Percentiles rank a stretch among this genome's conserved stretches.
These are phyloP conservation scores for Pestalotiopsis sp. DNA, from an alignment of 2,329 filamentous ascomycete genomes.

Conservation along the genomic window DNA sequence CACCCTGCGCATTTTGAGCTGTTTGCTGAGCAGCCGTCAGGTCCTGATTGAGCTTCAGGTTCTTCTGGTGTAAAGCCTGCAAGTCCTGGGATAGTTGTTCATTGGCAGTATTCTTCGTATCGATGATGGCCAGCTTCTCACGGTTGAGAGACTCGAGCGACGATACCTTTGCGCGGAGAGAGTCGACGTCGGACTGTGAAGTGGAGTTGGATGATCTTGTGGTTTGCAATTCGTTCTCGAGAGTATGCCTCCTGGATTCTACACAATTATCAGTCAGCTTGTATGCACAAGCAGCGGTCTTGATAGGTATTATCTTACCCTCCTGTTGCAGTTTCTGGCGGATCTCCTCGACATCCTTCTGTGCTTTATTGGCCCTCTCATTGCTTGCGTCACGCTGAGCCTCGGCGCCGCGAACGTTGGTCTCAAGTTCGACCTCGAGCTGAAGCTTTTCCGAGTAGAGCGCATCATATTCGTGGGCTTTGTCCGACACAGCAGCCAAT, in stretches of 20 bases:
- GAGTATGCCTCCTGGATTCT: conserved; percentile 74
- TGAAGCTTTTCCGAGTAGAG: conserved; percentile 86
- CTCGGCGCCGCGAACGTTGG: conserved; percentile 80
- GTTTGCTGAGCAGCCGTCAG: conserved; percentile 79
- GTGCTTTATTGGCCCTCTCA: conserved; percentile 75
- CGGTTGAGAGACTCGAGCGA: conserved; percentile 90
- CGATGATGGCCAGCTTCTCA: conserved; percentile 84
- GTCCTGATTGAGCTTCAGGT: conserved; percentile 79
- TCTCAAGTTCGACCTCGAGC: conserved; percentile 90
- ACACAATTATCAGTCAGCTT: conserved; percentile 10
- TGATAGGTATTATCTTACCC: conserved; percentile 53
- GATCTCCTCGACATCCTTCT: conserved; percentile 80
- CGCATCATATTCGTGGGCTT: conserved; percentile 80
- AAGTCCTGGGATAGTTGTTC: conserved; percentile 85
- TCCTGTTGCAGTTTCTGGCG: conserved; percentile 79
- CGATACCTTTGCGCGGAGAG: conserved; percentile 78
- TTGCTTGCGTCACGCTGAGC: conserved; percentile 81
- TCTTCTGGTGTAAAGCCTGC: conserved; percentile 84
- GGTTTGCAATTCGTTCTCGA: conserved; percentile 80
- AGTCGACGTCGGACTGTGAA: conserved; percentile 73
- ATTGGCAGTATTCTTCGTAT: conserved; percentile 85
- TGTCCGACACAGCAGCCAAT: conserved; percentile 71
- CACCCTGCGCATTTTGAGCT: conserved; percentile 78
- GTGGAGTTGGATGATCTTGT: conserved; percentile 75
- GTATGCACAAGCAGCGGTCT: background rate